Percentiles rank a stretch among this genome's conserved stretches.
Evolutionary conservation across 306 rosid genomes (phyloP).

Genomic region (Trifolium pratense): DNA sequence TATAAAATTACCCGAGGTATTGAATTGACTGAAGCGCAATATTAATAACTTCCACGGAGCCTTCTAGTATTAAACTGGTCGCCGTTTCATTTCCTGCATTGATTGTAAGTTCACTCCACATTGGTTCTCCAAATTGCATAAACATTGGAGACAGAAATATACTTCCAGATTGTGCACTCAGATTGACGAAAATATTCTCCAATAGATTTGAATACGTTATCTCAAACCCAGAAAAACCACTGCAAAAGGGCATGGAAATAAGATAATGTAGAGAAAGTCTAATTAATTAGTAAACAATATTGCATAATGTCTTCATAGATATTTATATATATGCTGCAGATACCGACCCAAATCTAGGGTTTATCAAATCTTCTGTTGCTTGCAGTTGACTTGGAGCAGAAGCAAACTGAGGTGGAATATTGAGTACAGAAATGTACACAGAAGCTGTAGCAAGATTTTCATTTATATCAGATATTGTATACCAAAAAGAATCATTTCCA

Average conservation of each 20-base stretch:
- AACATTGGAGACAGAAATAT: conserved; percentile 69
- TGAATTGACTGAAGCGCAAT: conserved; percentile 80
- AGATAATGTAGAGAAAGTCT: background rate
- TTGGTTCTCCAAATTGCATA: conserved; percentile 68
- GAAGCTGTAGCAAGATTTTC: conserved; percentile 73
- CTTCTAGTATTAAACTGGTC: conserved; percentile 62
- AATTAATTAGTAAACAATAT: conserved; percentile 9
- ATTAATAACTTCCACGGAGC: conserved; percentile 72
- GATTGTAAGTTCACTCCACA: conserved; percentile 56
- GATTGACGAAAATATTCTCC: conserved; percentile 71
- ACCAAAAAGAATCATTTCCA: conserved; percentile 75
- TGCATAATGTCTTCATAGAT: conserved; percentile 11
- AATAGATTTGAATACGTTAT: conserved; percentile 70
- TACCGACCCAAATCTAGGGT: conserved; percentile 77
- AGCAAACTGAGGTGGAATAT: conserved; percentile 80
- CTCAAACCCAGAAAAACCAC: conserved; percentile 78
- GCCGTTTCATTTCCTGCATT: conserved; percentile 47
- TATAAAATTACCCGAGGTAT: conserved; percentile 65
- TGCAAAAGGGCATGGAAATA: conserved; percentile 46
- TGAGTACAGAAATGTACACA: conserved; percentile 68
- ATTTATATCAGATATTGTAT: conserved; percentile 79
- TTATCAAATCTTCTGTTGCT: conserved; percentile 77
- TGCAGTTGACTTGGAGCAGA: conserved; percentile 74
- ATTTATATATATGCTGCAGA: conserved; percentile 3
- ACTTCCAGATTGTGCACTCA: conserved; percentile 66